phyloP scores from a whole-genome alignment of 805 yeast genomes.

The Cyberlindnera euphorbiae region DNA sequence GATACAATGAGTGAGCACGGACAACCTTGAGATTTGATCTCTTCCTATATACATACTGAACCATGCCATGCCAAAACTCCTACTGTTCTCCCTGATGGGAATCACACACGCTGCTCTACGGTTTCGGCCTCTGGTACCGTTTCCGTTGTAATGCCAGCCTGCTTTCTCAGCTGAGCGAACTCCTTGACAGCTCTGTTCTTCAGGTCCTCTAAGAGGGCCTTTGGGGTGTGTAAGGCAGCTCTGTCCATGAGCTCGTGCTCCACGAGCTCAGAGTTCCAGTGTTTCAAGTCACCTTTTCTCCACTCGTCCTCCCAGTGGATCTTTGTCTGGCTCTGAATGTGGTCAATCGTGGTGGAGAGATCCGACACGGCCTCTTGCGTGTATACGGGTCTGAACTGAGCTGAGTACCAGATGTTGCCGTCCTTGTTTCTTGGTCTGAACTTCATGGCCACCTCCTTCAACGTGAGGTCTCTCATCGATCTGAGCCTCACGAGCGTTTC shows the following conservation, averaged over 20 bases:
- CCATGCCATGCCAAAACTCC: background rate
- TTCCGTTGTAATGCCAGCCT: background rate
- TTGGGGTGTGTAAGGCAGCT: slow-evolving; percentile 57
- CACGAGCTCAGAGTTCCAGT: slow-evolving; percentile 62
- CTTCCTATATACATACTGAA: slow-evolving; percentile 1
- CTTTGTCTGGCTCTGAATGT: slow-evolving; percentile 38
- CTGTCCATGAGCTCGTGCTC: slow-evolving; percentile 57
- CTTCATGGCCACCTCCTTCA: slow-evolving; percentile 53
- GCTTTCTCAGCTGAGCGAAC: slow-evolving; percentile 14
- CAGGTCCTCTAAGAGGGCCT: slow-evolving; percentile 58
- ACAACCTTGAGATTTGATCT: no score
- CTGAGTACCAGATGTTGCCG: slow-evolving; percentile 82
- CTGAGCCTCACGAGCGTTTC: slow-evolving; percentile 71
- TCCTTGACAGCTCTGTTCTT: slow-evolving; percentile 28
- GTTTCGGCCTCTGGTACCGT: background rate
- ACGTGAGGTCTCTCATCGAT: slow-evolving; percentile 62
- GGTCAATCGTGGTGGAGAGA: slow-evolving; percentile 63
- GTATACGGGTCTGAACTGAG: slow-evolving; percentile 85
- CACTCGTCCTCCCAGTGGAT: slow-evolving; percentile 82
- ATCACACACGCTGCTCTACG: slow-evolving; percentile 3
- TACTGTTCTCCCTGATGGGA: no score
- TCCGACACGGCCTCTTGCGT: slow-evolving; percentile 92
- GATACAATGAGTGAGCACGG: no score
- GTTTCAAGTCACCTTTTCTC: slow-evolving; percentile 75
- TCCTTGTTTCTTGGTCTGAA: slow-evolving; percentile 69